Evolutionary conservation across 441 rosid genomes (phyloP).

Genomic region (Rhodomyrtus psidioides): DNA sequence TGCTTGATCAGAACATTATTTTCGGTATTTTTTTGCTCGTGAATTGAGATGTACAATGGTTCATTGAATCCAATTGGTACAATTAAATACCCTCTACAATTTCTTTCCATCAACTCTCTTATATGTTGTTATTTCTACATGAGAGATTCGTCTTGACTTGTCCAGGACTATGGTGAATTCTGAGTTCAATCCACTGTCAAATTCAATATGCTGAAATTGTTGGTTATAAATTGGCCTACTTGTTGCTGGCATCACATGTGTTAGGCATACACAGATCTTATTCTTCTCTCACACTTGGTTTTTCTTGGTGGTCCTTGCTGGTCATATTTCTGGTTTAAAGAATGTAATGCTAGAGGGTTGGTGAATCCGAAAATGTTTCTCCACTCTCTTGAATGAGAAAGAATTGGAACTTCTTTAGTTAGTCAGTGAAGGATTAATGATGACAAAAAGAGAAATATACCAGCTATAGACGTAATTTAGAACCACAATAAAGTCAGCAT

Average conservation of each 20-base stretch:
- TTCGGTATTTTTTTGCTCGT: constrained; percentile 20
- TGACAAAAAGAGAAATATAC: neutral
- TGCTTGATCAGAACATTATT: constrained; percentile 19
- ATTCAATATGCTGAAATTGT: neutral
- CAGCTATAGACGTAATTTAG: neutral
- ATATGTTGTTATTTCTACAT: neutral
- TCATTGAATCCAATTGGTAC: neutral
- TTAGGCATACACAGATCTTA: neutral
- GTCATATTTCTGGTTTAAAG: neutral
- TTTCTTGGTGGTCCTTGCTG: neutral
- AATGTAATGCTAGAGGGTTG: neutral
- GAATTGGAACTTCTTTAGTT: neutral
- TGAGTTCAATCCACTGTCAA: neutral
- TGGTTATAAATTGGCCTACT: neutral
- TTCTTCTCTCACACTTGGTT: neutral
- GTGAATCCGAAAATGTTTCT: neutral
- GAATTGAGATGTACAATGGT: constrained; percentile 26
- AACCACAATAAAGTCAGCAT: neutral
- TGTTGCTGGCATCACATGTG: neutral
- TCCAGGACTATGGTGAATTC: neutral
- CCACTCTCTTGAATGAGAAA: neutral
- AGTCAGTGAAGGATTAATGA: neutral
- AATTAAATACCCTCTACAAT: neutral
- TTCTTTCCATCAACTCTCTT: neutral
- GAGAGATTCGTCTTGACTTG: neutral